A percentile compares a stretch with the other conserved stretches of the same genome.
These are phyloP conservation scores for Wickerhamomyces rabaulensis DNA, from an alignment of 805 yeast species.

Conservation along the genomic window DNA sequence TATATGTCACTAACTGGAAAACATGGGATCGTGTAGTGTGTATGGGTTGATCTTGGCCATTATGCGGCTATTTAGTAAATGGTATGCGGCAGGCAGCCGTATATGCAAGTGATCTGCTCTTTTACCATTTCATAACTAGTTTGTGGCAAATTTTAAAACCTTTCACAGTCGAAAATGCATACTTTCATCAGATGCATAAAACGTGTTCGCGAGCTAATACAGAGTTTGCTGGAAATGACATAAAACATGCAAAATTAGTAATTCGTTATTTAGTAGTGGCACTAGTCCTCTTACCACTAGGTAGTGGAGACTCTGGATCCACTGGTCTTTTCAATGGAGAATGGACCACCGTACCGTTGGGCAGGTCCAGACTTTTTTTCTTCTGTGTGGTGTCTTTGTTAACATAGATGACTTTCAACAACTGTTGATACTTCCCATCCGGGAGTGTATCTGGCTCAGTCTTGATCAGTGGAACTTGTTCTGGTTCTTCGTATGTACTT, in stretches of 20 bases:
- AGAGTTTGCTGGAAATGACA: too few species aligned
- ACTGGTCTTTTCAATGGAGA: constrained; percentile 14
- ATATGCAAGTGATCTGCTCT: too few species aligned
- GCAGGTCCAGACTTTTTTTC: not conserved
- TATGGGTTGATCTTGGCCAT: too few species aligned
- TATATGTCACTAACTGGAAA: not conserved
- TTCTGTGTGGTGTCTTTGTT: not conserved
- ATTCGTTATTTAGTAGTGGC: not conserved
- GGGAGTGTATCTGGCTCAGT: constrained; percentile 28
- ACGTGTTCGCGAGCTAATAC: not conserved
- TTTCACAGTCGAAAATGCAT: not conserved
- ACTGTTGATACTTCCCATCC: constrained; percentile 5
- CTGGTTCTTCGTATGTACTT: not conserved
- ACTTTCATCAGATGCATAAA: not conserved
- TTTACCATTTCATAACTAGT: too few species aligned
- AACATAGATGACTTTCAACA: not conserved
- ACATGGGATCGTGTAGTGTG: not conserved
- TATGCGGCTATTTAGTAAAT: too few species aligned
- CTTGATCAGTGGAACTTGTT: constrained; percentile 9
- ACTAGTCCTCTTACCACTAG: constrained; percentile 4
- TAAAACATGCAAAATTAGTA: not conserved
- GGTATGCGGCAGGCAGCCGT: too few species aligned
- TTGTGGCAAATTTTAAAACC: too few species aligned
- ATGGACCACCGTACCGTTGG: not conserved
- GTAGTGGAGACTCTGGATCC: constrained; percentile 7